Conservation (phyloP, 1,284 basidiomycete species). For the Macrocybe sp. region DNA sequence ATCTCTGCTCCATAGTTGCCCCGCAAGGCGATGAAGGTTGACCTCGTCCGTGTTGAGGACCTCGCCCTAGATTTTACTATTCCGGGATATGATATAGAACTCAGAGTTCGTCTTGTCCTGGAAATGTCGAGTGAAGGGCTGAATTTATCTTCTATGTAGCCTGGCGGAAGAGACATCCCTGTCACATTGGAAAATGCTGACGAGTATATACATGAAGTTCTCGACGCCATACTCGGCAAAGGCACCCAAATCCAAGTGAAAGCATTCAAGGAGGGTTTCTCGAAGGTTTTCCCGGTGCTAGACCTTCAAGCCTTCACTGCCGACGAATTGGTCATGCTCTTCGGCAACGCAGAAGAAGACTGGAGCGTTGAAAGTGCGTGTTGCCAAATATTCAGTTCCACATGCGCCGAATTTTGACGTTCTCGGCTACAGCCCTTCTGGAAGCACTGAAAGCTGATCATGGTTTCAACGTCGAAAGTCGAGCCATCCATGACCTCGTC, state of each 20-base stretch:
- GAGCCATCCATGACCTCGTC: slow-evolving; percentile 83
- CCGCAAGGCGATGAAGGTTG: slow-evolving; percentile 52
- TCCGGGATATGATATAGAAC: slow-evolving; percentile 91
- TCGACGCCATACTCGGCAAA: slow-evolving; percentile 78
- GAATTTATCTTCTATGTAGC: slow-evolving; percentile 32
- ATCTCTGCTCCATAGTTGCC: slow-evolving; percentile 31
- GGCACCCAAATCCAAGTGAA: slow-evolving; percentile 74
- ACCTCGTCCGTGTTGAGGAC: slow-evolving; percentile 74
- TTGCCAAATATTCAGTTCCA: background rate
- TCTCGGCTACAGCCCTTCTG: slow-evolving; percentile 59
- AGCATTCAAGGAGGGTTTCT: slow-evolving; percentile 88
- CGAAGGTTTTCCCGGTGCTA: slow-evolving; percentile 88
- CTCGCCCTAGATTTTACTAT: slow-evolving; percentile 94
- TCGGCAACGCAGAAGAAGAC: slow-evolving; percentile 94
- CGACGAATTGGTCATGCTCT: slow-evolving; percentile 90
- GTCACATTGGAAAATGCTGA: slow-evolving; percentile 86
- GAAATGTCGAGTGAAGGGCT: slow-evolving; percentile 2
- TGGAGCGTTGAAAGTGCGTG: slow-evolving; percentile 85
- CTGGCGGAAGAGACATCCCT: slow-evolving; percentile 71
- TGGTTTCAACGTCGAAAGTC: slow-evolving; percentile 93
- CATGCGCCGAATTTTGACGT: slow-evolving; percentile 3
- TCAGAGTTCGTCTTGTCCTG: slow-evolving; percentile 51
- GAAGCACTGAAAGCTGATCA: slow-evolving; percentile 96
- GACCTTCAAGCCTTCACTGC: slow-evolving; percentile 92
- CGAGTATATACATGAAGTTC: slow-evolving; percentile 80